Percentiles rank a stretch among this genome's conserved stretches.
Conservation (phyloP, 371 early-diverging fungal species). For the Syncephalastrum monosporum region DNA sequence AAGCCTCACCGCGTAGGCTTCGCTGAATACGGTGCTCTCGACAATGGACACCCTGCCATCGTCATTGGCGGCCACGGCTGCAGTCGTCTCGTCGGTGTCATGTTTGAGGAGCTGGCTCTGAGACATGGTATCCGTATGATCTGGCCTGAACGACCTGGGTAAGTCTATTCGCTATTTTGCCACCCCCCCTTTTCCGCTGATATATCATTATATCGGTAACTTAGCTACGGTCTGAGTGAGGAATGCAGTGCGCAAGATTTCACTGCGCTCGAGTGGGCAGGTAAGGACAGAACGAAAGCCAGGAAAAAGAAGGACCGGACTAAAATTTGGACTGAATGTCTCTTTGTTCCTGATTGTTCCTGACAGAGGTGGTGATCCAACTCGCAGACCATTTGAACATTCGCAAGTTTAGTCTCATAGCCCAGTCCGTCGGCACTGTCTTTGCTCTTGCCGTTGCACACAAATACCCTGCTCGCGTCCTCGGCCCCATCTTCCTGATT, state of each 20-base stretch:
- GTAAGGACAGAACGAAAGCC: conserved; percentile 11
- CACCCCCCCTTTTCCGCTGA: neutral
- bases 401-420: conserved; percentile 38
- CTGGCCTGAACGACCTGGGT: conserved; percentile 57
- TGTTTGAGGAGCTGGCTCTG: conserved; percentile 49
- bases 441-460: conserved; percentile 45
- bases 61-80: conserved; percentile 56
- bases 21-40: conserved; percentile 43
- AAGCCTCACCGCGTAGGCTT: conserved; percentile 41
- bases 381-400: conserved; percentile 37
- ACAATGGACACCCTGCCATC: conserved; percentile 37
- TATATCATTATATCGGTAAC: neutral
- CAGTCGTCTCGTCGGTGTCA: conserved; percentile 46
- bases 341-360: too few relatives aligned
- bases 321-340: too few relatives aligned
- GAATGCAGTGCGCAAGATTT: conserved; percentile 38
- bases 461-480: conserved; percentile 32
- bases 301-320: too few relatives aligned
- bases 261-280: conserved; percentile 49
- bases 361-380: conserved; percentile 40
- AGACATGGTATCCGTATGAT: conserved; percentile 36
- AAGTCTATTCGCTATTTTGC: conserved; percentile 3
- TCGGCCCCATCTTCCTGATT: conserved; percentile 42
- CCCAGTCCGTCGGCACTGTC: conserved; percentile 50
- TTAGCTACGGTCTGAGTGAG: conserved; percentile 46